Conservation (phyloP, 176 grass and related monocot species). For the Raddia distichophylla region DNA sequence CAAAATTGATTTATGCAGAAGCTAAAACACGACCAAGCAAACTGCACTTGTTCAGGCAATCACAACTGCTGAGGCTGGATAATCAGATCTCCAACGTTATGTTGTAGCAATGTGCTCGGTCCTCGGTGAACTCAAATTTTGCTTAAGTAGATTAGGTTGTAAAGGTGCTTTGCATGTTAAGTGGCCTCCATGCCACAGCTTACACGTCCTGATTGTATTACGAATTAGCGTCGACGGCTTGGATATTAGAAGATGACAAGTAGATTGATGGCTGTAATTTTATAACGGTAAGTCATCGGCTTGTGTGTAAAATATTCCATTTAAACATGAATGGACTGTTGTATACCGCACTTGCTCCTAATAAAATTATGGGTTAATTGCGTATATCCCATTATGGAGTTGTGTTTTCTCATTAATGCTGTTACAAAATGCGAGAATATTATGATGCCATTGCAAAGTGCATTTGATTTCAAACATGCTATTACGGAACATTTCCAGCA, state of each 20-base stretch:
- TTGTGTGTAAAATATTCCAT: constrained; percentile 40
- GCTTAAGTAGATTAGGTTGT: constrained; percentile 25
- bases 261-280: constrained; percentile 34
- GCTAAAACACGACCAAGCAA: constrained; percentile 67
- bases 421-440: too few relatives aligned
- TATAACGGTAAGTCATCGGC: not conserved
- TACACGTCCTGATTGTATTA: constrained; percentile 17
- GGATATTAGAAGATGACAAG: constrained; percentile 31
- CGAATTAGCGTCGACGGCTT: constrained; percentile 20
- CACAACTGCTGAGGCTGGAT: constrained; percentile 34
- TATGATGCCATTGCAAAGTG: too few relatives aligned
- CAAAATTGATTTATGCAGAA: constrained; percentile 58
- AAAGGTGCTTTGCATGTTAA: constrained; percentile 12
- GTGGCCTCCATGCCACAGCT: not conserved
- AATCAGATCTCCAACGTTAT: constrained; percentile 22
- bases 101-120: not conserved
- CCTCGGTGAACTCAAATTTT: constrained; percentile 23
- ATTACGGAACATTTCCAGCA: too few relatives aligned
- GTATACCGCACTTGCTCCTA: not conserved
- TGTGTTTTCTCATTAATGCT: too few relatives aligned
- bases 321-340: constrained; percentile 34
- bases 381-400: too few relatives aligned
- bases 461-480: too few relatives aligned
- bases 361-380: not conserved
- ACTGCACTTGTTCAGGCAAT: constrained; percentile 65